Percentiles rank a stretch among this genome's conserved stretches.
These are phyloP conservation scores for Leccinum huronense DNA, from an alignment of 1,284 basidiomycete genomes.

Conservation along the genomic window DNA sequence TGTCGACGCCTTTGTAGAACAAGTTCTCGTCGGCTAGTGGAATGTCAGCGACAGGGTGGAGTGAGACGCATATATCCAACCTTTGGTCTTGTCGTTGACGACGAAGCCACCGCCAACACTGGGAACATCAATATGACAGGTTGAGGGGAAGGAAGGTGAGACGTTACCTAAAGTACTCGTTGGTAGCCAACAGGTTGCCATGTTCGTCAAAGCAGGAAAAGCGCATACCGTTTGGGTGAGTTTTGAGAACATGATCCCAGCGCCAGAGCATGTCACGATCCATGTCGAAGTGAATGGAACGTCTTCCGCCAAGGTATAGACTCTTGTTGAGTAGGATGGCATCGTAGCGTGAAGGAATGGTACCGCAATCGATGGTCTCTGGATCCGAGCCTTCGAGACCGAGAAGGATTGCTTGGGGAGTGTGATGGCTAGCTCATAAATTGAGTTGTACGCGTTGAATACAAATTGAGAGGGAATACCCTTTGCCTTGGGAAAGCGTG, in stretches of 20 bases:
- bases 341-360: constrained; percentile 71
- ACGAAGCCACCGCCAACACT: constrained; percentile 91
- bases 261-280: constrained; percentile 91
- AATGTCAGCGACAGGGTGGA: constrained; percentile 11
- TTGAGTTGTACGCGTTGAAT: constrained; percentile 6
- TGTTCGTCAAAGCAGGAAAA: constrained; percentile 83
- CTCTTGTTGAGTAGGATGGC: constrained; percentile 65
- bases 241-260: constrained; percentile 79
- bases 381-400: constrained; percentile 87
- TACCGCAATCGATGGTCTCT: constrained; percentile 83
- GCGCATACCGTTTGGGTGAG: constrained; percentile 88
- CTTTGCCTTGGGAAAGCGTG: constrained; percentile 64
- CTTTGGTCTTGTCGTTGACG: constrained; percentile 86
- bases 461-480: constrained; percentile 44
- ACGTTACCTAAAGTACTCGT: constrained; percentile 82
- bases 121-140: constrained; percentile 1
- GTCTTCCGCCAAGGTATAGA: constrained; percentile 70
- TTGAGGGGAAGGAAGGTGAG: not conserved
- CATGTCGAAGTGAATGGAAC: constrained; percentile 80
- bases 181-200: constrained; percentile 88
- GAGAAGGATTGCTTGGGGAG: constrained; percentile 89
- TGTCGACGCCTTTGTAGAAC: constrained; percentile 95
- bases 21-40: constrained; percentile 83
- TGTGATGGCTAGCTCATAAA: constrained; percentile 73
- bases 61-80: constrained; percentile 27